Conservation (phyloP, 768 basidiomycete species). For the Collybiopsis confluens region DNA sequence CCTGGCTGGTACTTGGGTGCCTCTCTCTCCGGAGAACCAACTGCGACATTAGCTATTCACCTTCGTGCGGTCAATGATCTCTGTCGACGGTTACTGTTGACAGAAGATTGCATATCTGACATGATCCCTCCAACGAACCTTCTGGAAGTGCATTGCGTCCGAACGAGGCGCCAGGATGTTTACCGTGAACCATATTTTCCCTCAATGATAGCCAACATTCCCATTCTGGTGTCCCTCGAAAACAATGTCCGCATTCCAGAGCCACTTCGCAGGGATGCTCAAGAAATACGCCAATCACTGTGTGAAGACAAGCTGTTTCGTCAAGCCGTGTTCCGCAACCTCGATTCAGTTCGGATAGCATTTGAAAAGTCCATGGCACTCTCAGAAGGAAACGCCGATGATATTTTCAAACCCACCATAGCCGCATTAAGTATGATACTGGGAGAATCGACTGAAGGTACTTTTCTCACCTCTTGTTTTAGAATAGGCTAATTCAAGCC, state of each 20-base stretch:
- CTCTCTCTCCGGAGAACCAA: slow-evolving; percentile 31
- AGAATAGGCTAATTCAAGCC: neutral
- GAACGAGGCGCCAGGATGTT: slow-evolving; percentile 64
- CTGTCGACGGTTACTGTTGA: slow-evolving; percentile 56
- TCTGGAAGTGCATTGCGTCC: slow-evolving; percentile 64
- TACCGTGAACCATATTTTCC: slow-evolving; percentile 66
- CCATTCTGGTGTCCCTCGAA: slow-evolving; percentile 69
- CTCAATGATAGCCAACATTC: slow-evolving; percentile 57
- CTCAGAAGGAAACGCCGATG: slow-evolving; percentile 39
- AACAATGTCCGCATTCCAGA: slow-evolving; percentile 50
- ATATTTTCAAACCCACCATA: slow-evolving; percentile 57
- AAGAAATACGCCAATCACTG: slow-evolving; percentile 50
- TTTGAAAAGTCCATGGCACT: slow-evolving; percentile 62
- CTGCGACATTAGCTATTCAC: slow-evolving; percentile 41
- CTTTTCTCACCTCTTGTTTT: slow-evolving; percentile 12
- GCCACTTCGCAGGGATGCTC: slow-evolving; percentile 43
- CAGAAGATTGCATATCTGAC: slow-evolving; percentile 39
- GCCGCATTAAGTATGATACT: slow-evolving; percentile 65
- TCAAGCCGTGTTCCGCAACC: slow-evolving; percentile 69
- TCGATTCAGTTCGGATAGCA: slow-evolving; percentile 63
- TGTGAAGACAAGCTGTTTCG: slow-evolving; percentile 68
- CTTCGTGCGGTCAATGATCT: slow-evolving; percentile 61
- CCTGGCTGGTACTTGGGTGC: slow-evolving; percentile 70
- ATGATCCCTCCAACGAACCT: slow-evolving; percentile 42
- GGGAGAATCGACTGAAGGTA: slow-evolving; percentile 60